Conservation (phyloP, 129 eudicot species). For the Flaveria robusta region DNA sequence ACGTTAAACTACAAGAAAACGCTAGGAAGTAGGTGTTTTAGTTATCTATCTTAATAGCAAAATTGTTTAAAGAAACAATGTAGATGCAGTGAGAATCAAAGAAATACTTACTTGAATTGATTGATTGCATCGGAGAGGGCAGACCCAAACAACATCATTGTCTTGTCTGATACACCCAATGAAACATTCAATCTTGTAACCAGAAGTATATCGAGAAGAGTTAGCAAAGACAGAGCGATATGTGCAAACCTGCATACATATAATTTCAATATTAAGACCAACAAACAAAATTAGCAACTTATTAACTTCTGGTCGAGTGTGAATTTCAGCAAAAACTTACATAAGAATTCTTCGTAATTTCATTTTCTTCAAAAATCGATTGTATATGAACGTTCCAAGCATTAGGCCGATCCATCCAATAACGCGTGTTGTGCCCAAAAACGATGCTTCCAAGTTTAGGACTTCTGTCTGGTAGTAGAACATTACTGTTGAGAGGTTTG, state of each 20-base stretch:
- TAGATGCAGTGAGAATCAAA: background rate
- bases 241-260: conserved; percentile 76
- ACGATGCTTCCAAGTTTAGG: conserved; percentile 80
- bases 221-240: conserved; percentile 55
- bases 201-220: conserved; percentile 64
- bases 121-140: conserved; percentile 93
- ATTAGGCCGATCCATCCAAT: conserved; percentile 92
- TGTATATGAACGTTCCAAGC: conserved; percentile 86
- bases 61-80: background rate
- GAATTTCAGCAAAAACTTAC: conserved; percentile 45
- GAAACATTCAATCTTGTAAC: conserved; percentile 71
- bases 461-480: conserved; percentile 92
- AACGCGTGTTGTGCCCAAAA: conserved; percentile 87
- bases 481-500: conserved; percentile 85
- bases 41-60: conserved; percentile 4
- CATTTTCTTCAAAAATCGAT: conserved; percentile 80
- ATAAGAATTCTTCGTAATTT: conserved; percentile 71
- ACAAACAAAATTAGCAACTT: conserved; percentile 10
- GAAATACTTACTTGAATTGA: conserved; percentile 76
- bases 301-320: background rate
- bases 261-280: conserved; percentile 11
- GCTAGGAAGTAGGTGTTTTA: background rate
- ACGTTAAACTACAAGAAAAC: background rate
- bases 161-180: conserved; percentile 78
- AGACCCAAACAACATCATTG: conserved; percentile 74